Evolutionary conservation across 2,329 filamentous ascomycete genomes (phyloP).

Genomic region (Blastomyces percursus): DNA sequence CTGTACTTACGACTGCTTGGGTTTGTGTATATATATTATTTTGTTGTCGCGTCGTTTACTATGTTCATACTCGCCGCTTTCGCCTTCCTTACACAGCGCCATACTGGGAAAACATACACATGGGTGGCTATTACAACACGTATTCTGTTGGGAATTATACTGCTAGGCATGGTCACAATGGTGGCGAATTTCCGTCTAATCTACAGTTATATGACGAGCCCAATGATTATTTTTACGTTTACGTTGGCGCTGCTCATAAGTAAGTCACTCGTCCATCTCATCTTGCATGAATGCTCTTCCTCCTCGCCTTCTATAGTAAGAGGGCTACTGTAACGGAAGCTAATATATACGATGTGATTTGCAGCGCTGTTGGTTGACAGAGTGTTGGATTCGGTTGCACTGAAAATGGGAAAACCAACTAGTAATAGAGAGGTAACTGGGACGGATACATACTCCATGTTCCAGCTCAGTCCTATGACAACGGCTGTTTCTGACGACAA

Average conservation of each 20-base stretch:
- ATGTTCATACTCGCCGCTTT: slow-evolving; percentile 30
- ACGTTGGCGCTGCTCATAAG: slow-evolving; percentile 24
- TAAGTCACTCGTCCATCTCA: slow-evolving; percentile 8
- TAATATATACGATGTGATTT: background rate
- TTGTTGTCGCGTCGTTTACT: slow-evolving; percentile 26
- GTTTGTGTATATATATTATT: slow-evolving; percentile 34
- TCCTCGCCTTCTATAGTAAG: background rate
- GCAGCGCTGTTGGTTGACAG: slow-evolving; percentile 6
- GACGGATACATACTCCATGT: background rate
- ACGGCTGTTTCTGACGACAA: background rate
- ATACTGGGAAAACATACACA: slow-evolving; percentile 17
- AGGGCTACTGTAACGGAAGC: background rate
- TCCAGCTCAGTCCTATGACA: background rate
- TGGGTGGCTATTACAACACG: slow-evolving; percentile 22
- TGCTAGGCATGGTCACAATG: slow-evolving; percentile 24
- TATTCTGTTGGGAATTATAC: slow-evolving; percentile 21
- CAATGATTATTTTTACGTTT: slow-evolving; percentile 29
- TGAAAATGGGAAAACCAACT: background rate
- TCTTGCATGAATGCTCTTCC: background rate
- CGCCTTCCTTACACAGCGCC: slow-evolving; percentile 21
- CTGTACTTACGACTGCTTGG: slow-evolving; percentile 29
- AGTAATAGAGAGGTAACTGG: background rate
- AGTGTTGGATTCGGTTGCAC: slow-evolving; percentile 1
- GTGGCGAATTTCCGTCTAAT: slow-evolving; percentile 24
- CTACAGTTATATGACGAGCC: slow-evolving; percentile 32